Conservation (phyloP, 139 green algal species). For the Tetradesmus obliquus region DNA sequence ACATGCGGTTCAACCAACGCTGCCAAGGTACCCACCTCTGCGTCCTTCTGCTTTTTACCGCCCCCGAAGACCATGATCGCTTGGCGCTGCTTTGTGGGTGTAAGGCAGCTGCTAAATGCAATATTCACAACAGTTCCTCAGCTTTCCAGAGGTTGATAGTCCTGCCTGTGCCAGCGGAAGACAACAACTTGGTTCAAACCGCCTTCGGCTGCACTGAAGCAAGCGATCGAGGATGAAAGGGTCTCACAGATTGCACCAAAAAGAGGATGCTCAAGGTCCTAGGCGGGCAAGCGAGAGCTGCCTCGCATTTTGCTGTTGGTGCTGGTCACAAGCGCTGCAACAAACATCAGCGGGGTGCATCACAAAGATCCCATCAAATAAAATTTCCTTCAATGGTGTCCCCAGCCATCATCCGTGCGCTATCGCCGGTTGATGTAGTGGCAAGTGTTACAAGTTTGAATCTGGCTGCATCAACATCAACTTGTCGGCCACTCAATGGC, state of each 20-base stretch:
- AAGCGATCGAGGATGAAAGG: neutral
- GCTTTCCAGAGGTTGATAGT: neutral
- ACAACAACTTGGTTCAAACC: neutral
- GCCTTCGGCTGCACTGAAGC: neutral
- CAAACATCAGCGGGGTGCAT: neutral
- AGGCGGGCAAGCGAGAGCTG: neutral
- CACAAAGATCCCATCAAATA: too few relatives aligned
- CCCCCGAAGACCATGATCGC: conserved; percentile 37
- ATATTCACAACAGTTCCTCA: neutral
- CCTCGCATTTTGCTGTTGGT: neutral
- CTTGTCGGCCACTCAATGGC: too few relatives aligned
- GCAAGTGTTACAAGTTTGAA: too few relatives aligned
- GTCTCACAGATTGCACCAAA: neutral
- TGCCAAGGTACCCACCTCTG: neutral
- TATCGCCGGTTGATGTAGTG: too few relatives aligned
- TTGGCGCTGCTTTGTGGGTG: neutral
- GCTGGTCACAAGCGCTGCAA: neutral
- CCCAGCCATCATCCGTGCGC: too few relatives aligned
- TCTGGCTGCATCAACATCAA: too few relatives aligned
- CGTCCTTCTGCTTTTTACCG: conserved; percentile 34
- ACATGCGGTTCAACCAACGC: neutral
- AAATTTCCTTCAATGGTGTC: too few relatives aligned
- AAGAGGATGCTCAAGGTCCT: neutral
- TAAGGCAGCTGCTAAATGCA: neutral
- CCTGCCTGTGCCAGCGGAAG: neutral